A percentile compares a stretch with the other conserved stretches of the same genome.
These are phyloP conservation scores for Rutstroemia sp. DNA, from an alignment of 2,329 filamentous ascomycete genomes.

Conservation along the genomic window DNA sequence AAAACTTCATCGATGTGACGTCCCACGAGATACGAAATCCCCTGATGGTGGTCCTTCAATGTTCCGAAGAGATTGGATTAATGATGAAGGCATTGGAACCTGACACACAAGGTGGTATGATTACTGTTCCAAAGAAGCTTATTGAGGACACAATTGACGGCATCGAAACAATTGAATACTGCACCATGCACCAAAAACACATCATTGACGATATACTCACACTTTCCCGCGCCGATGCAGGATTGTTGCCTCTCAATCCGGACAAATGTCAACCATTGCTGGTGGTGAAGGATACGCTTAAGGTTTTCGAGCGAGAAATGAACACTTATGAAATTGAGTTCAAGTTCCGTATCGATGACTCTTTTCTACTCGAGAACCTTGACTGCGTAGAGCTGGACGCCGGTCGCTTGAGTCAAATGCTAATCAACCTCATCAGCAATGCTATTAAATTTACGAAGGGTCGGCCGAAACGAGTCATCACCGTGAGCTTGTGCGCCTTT, in stretches of 20 bases:
- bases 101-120: slow-evolving; percentile 46
- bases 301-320: slow-evolving; percentile 73
- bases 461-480: background rate
- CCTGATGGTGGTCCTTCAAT: slow-evolving; percentile 65
- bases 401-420: slow-evolving; percentile 66
- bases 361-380: slow-evolving; percentile 48
- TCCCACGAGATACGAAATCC: slow-evolving; percentile 70
- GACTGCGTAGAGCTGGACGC: slow-evolving; percentile 66
- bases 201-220: slow-evolving; percentile 58
- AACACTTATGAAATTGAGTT: slow-evolving; percentile 62
- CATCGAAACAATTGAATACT: slow-evolving; percentile 70
- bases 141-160: slow-evolving; percentile 60
- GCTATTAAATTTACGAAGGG: slow-evolving; percentile 74
- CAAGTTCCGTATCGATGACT: slow-evolving; percentile 54
- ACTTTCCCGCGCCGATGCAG: slow-evolving; percentile 62
- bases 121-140: slow-evolving; percentile 35
- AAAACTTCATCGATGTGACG: slow-evolving; percentile 72
- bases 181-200: slow-evolving; percentile 66
- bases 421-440: slow-evolving; percentile 76
- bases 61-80: slow-evolving; percentile 47
- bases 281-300: slow-evolving; percentile 59
- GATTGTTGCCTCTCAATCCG: slow-evolving; percentile 61
- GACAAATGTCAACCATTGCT: slow-evolving; percentile 60
- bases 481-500: background rate
- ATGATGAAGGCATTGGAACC: slow-evolving; percentile 48